A percentile compares a stretch with the other conserved stretches of the same genome.
These are phyloP conservation scores for Wickerhamiella occidentalis DNA, from an alignment of 805 yeast species.

Conservation along the genomic window DNA sequence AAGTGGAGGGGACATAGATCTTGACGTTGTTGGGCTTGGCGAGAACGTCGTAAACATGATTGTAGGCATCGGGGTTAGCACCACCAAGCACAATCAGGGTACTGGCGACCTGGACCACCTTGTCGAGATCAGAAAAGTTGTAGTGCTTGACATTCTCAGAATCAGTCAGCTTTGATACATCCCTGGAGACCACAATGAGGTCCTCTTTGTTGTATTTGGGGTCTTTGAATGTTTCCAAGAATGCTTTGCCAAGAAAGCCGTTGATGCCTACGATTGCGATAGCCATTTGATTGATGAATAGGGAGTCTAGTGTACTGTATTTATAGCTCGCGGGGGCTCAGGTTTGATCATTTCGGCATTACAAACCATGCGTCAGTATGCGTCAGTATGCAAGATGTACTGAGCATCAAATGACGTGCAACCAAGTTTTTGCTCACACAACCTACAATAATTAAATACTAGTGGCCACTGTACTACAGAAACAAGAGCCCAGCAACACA, in stretches of 20 bases:
- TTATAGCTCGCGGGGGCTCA: too few species aligned
- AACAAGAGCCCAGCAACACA: too few species aligned
- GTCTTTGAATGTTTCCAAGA: background rate
- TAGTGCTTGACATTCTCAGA: background rate
- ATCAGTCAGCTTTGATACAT: background rate
- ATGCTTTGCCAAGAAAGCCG: background rate
- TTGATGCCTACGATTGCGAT: background rate
- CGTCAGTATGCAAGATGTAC: too few species aligned
- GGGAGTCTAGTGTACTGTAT: too few species aligned
- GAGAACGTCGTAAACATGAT: background rate
- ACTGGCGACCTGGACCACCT: background rate
- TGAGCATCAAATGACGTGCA: too few species aligned
- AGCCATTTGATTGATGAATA: too few species aligned
- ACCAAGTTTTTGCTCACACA: too few species aligned
- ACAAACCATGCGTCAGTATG: too few species aligned
- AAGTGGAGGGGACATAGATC: background rate
- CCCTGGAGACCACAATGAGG: background rate
- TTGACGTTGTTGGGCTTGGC: background rate
- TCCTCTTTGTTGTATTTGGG: background rate
- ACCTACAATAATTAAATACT: too few species aligned
- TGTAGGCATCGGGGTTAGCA: background rate
- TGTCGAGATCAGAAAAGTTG: slow-evolving; percentile 1
- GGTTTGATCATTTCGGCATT: too few species aligned
- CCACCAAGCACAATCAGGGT: background rate
- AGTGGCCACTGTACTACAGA: too few species aligned